Evolutionary conservation across 2,329 filamentous ascomycete species (phyloP).

Genomic region (Sarocladiaceae sp.): DNA sequence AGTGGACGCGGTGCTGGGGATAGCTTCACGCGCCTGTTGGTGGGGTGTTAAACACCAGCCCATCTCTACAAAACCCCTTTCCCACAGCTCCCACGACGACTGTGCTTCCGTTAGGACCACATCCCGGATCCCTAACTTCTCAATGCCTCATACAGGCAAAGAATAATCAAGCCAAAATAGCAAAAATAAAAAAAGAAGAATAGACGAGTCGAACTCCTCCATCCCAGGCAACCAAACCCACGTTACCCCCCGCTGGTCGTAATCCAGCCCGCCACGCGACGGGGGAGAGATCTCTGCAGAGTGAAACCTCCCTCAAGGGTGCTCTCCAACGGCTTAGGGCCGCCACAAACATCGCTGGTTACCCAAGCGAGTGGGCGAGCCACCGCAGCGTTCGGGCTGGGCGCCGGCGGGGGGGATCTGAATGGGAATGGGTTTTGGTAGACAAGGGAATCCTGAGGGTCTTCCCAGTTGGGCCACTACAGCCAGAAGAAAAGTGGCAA

Average conservation of each 20-base stretch:
- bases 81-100: background rate
- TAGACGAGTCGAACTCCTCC: conserved; percentile 37
- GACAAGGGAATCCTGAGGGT: conserved; percentile 45
- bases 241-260: conserved; percentile 54
- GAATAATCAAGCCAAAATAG: background rate
- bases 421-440: conserved; percentile 46
- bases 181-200: conserved; percentile 28
- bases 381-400: conserved; percentile 65
- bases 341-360: conserved; percentile 57
- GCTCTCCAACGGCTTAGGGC: conserved; percentile 62
- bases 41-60: conserved; percentile 1
- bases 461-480: conserved; percentile 60
- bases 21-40: conserved; percentile 4
- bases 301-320: conserved; percentile 66
- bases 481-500: conserved; percentile 31
- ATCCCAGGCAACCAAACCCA: conserved; percentile 46
- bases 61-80: background rate
- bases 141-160: background rate
- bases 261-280: conserved; percentile 64
- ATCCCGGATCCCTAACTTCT: background rate
- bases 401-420: conserved; percentile 51
- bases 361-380: conserved; percentile 56
- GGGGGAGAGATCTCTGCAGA: conserved; percentile 67
- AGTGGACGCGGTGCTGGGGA: conserved; percentile 5
- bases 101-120: no score